Evolutionary conservation across 2,329 filamentous ascomycete species (phyloP).

Genomic region (Pseudogymnoascus sp.): DNA sequence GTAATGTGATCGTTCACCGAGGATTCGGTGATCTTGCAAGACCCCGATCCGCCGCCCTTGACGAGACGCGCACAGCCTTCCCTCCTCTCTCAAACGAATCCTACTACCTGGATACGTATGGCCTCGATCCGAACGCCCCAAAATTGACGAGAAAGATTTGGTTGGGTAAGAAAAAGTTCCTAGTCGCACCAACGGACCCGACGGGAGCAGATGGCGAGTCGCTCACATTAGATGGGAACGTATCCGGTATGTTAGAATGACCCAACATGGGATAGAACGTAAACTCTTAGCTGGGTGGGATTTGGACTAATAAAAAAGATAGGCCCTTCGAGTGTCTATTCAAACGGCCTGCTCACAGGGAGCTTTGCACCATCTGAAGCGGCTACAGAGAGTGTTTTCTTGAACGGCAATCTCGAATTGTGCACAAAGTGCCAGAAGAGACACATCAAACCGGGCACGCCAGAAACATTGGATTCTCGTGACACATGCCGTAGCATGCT

Average conservation of each 20-base stretch:
- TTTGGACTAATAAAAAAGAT: neutral
- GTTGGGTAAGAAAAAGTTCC: neutral
- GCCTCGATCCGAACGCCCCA: neutral
- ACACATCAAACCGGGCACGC: constrained; percentile 23
- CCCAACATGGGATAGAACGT: neutral
- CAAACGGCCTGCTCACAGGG: neutral
- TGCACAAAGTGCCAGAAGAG: constrained; percentile 22
- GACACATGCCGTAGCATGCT: constrained; percentile 23
- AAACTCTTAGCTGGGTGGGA: neutral
- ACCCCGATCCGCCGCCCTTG: neutral
- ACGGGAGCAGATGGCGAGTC: too few species aligned
- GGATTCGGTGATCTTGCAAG: neutral
- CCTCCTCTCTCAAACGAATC: neutral
- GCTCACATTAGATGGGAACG: neutral
- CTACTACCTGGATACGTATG: neutral
- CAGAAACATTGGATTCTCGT: constrained; percentile 19
- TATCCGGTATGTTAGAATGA: neutral
- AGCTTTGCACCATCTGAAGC: constrained; percentile 14
- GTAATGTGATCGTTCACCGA: neutral
- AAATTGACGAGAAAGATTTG: neutral
- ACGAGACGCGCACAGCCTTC: neutral
- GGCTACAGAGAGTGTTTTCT: constrained; percentile 1
- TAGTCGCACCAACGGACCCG: neutral
- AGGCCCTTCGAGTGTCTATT: neutral
- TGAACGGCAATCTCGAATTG: constrained; percentile 13